Evolutionary conservation across 1,139 yeast species (phyloP).

Genomic region (Zygosaccharomyces sapae): DNA sequence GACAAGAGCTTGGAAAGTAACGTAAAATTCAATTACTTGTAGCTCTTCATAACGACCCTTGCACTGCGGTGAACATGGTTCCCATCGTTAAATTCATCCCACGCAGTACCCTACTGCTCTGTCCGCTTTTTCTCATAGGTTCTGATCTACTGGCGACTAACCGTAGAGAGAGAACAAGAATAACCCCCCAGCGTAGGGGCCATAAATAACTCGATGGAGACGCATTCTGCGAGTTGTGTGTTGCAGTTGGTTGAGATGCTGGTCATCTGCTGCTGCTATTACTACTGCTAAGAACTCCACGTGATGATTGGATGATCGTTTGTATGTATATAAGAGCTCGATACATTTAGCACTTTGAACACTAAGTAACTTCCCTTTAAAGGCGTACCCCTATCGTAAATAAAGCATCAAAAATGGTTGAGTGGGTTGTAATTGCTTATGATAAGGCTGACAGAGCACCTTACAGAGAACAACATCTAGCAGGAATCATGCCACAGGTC

Average conservation of each 20-base stretch:
- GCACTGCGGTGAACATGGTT: not conserved
- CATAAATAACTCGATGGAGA: not conserved
- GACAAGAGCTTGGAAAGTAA: not conserved
- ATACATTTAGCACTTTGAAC: no score
- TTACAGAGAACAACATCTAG: conserved; percentile 57
- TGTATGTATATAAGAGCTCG: no score
- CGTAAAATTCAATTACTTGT: not conserved
- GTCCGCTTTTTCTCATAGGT: conserved; percentile 12
- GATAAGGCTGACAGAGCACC: conserved; percentile 59
- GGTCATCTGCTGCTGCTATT: no score
- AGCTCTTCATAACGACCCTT: not conserved
- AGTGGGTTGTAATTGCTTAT: conserved; percentile 66
- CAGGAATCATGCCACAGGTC: conserved; percentile 49
- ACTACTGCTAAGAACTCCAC: no score
- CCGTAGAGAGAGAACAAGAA: conserved; percentile 6
- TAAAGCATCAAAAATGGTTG: conserved; percentile 39
- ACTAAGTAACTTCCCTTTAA: no score
- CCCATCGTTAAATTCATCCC: conserved; percentile 9
- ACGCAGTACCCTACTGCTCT: conserved; percentile 11
- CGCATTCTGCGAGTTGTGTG: no score
- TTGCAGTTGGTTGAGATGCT: no score
- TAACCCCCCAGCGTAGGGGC: not conserved
- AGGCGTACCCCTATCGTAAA: not conserved
- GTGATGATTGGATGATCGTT: no score
- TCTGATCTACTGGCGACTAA: conserved; percentile 9